Base-by-base conservation (phyloP, 345 rosid species). In the Noccaea bulbosa region DNA sequence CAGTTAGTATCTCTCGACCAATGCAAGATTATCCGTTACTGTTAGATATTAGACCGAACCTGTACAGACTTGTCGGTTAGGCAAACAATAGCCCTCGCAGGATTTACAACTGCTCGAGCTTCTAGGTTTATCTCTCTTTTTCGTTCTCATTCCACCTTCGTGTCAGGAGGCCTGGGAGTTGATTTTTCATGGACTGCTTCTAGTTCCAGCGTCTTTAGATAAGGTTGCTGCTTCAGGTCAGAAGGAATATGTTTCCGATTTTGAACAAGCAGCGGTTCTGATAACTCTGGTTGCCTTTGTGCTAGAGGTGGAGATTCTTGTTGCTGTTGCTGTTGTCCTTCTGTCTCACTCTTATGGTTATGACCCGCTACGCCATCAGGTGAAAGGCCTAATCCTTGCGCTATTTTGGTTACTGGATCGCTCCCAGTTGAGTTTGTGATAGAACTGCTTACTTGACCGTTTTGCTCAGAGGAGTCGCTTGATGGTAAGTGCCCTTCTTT, bases 1-100 rank as follows among this genome's bases (percentile, higher is more conserved):
- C 9, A 43, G 57, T 63, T 72, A 9, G 41, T 53, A 7, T 62
- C 39, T 20, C 22, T 45, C 14, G 22, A 48, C 34, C 22, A 38
- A 27, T 34, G 35, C 63, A 57, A 14, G 57, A 47, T 43, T 43
- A 14, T 17, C 48, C 9, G 17, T 54, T 33, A 54, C 48, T 33
- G 27, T 20, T 58, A 20, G 34, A 39, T 45, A 46, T 17, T 44
- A 22, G 47, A 41, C 24, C 4, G 47, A 86, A 91, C 96, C 98
- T 91, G 96, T 89, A 87, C 92, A 89, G 65, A 65, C 83, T 81
- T 83, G 81, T 77, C 57, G 70, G 65, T 69, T 81, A 81, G 81
- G 91, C 83, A 78, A 77, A 55, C 80, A 83, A 71, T 79, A 77
- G 74, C 76, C 47, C 81, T 76, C 52, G 83, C 83, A 80, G 83